Evolutionary conservation across 2,329 filamentous ascomycete genomes (phyloP).

Genomic region (Fusarium agapanthi): DNA sequence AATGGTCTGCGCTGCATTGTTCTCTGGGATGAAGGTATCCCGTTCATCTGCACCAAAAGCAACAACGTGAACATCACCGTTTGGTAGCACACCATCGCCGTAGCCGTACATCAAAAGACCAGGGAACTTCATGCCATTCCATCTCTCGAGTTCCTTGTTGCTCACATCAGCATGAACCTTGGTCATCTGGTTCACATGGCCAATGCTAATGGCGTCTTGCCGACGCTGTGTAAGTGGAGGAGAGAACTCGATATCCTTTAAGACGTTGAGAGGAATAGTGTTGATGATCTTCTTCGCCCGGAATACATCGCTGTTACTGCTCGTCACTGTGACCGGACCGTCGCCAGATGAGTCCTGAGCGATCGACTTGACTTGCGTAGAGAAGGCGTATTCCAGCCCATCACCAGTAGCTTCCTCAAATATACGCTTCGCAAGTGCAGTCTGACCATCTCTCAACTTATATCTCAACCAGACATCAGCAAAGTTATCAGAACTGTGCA

Average conservation of each 20-base stretch:
- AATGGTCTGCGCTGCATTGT: neutral
- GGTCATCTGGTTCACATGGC: neutral
- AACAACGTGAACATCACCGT: neutral
- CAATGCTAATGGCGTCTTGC: accelerated
- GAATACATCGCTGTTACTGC: accelerated
- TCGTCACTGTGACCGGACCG: accelerated
- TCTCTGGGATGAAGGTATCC: neutral
- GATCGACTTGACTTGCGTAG: neutral
- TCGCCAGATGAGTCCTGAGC: neutral
- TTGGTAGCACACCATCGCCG: accelerated
- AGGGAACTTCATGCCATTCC: neutral
- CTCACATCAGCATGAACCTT: neutral
- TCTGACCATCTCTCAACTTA: neutral
- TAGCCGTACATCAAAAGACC: neutral
- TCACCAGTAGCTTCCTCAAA: neutral
- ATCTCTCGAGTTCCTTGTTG: neutral
- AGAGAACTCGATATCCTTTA: neutral
- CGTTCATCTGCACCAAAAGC: neutral
- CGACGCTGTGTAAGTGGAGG: neutral
- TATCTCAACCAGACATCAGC: neutral
- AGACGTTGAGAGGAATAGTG: neutral
- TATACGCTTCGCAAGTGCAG: neutral
- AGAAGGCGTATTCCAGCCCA: neutral
- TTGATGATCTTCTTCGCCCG: neutral
- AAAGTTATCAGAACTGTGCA: neutral